A percentile compares a stretch with the other conserved stretches of the same genome.
Conservation (phyloP, 441 rosid species). For the Theobroma grandiflorum region DNA sequence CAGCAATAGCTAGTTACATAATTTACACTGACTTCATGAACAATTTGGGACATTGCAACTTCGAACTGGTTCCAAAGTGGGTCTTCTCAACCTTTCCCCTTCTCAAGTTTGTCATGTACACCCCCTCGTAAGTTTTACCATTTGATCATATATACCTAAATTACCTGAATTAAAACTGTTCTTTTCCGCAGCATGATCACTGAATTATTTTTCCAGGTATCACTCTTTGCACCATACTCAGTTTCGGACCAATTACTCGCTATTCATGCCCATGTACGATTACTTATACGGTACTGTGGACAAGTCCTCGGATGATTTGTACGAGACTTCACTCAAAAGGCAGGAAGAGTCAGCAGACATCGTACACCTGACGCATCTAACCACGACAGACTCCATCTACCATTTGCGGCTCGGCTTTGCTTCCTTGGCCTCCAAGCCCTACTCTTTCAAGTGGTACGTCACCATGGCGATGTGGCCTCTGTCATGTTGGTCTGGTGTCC, state of each 20-base stretch:
- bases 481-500: neutral
- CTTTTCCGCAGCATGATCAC: no score
- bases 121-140: conserved; percentile 42
- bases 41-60: conserved; percentile 52
- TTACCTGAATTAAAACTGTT: neutral
- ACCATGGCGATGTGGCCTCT: conserved; percentile 19
- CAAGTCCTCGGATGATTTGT: neutral
- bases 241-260: neutral
- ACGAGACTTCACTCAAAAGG: neutral
- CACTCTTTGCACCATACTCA: conserved; percentile 13
- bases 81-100: conserved; percentile 39
- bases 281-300: neutral
- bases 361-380: neutral
- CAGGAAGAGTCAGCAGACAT: neutral
- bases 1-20: conserved; percentile 34
- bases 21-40: conserved; percentile 48
- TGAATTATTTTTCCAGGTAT: neutral
- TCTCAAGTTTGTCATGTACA: conserved; percentile 48
- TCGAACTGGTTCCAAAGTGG: conserved; percentile 40
- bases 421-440: conserved; percentile 24
- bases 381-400: conserved; percentile 7
- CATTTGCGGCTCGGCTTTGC: conserved; percentile 33
- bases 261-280: conserved; percentile 5
- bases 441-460: neutral
- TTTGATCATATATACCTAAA: neutral